Conservation (phyloP, 1,284 basidiomycete species). For the Tylopilus sp. region DNA sequence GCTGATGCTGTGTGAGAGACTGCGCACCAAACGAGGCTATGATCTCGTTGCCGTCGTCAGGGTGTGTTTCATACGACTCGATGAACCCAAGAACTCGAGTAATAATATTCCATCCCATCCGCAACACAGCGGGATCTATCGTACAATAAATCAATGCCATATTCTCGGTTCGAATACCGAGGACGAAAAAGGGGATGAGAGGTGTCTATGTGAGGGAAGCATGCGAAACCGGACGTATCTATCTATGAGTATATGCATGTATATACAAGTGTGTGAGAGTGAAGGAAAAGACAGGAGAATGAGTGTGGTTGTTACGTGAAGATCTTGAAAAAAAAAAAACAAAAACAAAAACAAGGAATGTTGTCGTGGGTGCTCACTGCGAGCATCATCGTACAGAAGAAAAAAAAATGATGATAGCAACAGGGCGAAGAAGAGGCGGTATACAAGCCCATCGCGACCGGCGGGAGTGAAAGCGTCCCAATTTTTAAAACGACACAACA, state of each 20-base stretch:
- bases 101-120: constrained; percentile 36
- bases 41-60: constrained; percentile 21
- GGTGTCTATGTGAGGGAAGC: constrained; percentile 26
- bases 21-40: neutral
- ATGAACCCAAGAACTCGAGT: constrained; percentile 29
- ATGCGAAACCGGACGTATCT: constrained; percentile 27
- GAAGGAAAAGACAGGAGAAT: too few species aligned
- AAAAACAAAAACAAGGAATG: constrained; percentile 26
- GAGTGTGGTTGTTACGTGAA: constrained; percentile 27
- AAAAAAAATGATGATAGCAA: neutral
- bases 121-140: constrained; percentile 24
- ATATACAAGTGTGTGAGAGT: constrained; percentile 38
- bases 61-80: constrained; percentile 5
- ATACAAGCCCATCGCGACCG: constrained; percentile 17
- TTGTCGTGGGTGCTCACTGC: constrained; percentile 22
- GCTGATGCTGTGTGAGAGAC: neutral
- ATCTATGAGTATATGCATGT: constrained; percentile 40
- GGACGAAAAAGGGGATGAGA: constrained; percentile 11
- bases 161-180: constrained; percentile 18
- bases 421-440: constrained; percentile 4
- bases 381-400: constrained; percentile 15
- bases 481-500: constrained; percentile 9
- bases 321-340: constrained; percentile 7
- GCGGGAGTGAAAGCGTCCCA: constrained; percentile 19
- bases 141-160: constrained; percentile 37